phyloP scores from a whole-genome alignment of 129 eudicot genomes.

The Deinandra increscens region DNA sequence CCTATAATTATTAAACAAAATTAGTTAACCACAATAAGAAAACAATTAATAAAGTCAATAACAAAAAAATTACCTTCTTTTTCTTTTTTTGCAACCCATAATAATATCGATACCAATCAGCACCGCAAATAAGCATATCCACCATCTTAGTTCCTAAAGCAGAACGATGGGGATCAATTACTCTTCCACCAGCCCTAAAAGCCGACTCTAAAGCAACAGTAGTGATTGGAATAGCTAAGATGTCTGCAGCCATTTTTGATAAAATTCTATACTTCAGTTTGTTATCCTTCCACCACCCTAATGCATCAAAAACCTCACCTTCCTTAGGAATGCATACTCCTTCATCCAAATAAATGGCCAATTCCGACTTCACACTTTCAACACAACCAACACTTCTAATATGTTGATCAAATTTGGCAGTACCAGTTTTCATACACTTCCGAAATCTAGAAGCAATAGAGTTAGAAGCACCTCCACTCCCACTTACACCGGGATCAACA shows the following conservation, averaged over 20 bases:
- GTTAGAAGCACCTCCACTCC: background rate
- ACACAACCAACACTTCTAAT: background rate
- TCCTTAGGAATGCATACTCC: too few species aligned
- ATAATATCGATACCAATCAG: background rate
- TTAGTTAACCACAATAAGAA: too few species aligned
- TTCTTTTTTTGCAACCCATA: background rate
- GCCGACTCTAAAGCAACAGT: background rate
- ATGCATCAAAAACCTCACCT: too few species aligned
- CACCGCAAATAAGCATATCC: slow-evolving; percentile 8
- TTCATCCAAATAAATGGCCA: background rate
- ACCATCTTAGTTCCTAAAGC: slow-evolving; percentile 9
- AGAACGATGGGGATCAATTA: background rate
- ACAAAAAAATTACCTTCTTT: too few species aligned
- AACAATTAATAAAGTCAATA: background rate
- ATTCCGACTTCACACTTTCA: background rate
- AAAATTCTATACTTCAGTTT: too few species aligned
- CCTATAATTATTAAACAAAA: too few species aligned
- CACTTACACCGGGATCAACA: background rate
- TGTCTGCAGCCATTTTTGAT: too few species aligned
- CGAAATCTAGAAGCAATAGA: background rate
- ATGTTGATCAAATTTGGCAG: background rate
- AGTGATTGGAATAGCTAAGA: too few species aligned
- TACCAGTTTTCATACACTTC: background rate
- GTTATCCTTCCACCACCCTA: too few species aligned
- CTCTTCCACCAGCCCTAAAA: background rate